phyloP scores from a whole-genome alignment of 2,329 filamentous ascomycete genomes.

The Orbilia ellipsospora region DNA sequence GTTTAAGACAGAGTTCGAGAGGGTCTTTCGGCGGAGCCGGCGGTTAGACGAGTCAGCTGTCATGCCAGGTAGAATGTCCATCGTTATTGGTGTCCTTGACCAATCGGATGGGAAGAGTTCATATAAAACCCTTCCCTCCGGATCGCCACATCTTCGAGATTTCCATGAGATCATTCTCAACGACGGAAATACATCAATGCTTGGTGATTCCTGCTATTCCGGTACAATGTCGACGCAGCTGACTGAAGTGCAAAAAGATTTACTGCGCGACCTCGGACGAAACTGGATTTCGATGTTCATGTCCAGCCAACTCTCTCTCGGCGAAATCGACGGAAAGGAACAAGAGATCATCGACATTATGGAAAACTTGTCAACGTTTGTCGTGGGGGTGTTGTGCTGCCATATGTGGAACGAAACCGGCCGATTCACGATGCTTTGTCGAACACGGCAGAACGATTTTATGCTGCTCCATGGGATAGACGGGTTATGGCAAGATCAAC shows the following conservation, averaged over 20 bases:
- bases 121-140: constrained; percentile 55
- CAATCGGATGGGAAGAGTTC: constrained; percentile 53
- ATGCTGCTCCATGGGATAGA: constrained; percentile 54
- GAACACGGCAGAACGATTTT: constrained; percentile 52
- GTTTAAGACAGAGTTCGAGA: constrained; percentile 54
- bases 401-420: constrained; percentile 55
- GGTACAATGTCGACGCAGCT: constrained; percentile 55
- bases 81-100: constrained; percentile 55
- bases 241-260: constrained; percentile 56
- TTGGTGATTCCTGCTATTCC: constrained; percentile 55
- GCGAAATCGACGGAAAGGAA: constrained; percentile 42
- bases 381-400: constrained; percentile 49
- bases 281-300: constrained; percentile 55
- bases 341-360: constrained; percentile 49
- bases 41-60: constrained; percentile 53
- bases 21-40: constrained; percentile 54
- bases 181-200: constrained; percentile 53
- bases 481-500: constrained; percentile 53
- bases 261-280: constrained; percentile 52
- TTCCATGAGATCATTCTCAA: constrained; percentile 55
- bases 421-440: constrained; percentile 52
- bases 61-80: constrained; percentile 56
- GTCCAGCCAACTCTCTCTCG: constrained; percentile 45
- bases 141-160: constrained; percentile 49
- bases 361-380: constrained; percentile 49